phyloP scores from a whole-genome alignment of 2,329 filamentous ascomycete species.

The Aspergillus sp. region DNA sequence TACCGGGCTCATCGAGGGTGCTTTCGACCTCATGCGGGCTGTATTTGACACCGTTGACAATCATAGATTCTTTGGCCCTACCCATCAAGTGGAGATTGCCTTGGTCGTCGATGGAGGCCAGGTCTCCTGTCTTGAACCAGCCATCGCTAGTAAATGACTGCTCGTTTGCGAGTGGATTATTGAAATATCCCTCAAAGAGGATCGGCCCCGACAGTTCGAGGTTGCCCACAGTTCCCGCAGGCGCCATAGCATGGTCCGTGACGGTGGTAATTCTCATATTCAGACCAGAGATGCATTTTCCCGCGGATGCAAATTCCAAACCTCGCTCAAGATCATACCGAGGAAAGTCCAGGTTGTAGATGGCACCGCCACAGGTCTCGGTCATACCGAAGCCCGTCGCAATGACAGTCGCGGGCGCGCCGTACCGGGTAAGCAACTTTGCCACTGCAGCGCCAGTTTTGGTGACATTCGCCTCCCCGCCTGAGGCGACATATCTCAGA shows the following conservation, averaged over 20 bases:
- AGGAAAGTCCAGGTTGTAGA: conserved; percentile 45
- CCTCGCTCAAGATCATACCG: conserved; percentile 32
- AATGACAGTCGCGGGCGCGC: conserved; percentile 39
- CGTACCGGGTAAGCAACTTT: conserved; percentile 27
- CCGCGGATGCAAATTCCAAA: conserved; percentile 17
- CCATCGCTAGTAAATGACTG: conserved; percentile 19
- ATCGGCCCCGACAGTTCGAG: conserved; percentile 46
- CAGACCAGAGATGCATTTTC: conserved; percentile 21
- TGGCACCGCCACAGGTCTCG: conserved; percentile 52
- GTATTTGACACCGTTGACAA: conserved; percentile 48
- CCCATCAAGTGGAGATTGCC: conserved; percentile 13
- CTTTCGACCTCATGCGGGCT: conserved; percentile 37
- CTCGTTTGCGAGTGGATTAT: conserved; percentile 25
- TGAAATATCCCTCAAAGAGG: conserved; percentile 30
- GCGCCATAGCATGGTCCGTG: too few species aligned
- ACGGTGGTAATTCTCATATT: conserved; percentile 20
- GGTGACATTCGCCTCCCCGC: conserved; percentile 38
- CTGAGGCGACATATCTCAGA: conserved; percentile 30
- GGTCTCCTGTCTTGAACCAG: conserved; percentile 15
- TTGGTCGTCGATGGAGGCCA: conserved; percentile 10
- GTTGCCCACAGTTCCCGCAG: not conserved
- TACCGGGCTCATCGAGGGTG: conserved; percentile 32
- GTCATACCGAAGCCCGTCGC: conserved; percentile 35
- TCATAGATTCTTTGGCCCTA: conserved; percentile 42
- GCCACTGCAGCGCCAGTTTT: conserved; percentile 33